Base-by-base conservation (phyloP, 2,329 filamentous ascomycete species). In the Paecilomyces formosus region DNA sequence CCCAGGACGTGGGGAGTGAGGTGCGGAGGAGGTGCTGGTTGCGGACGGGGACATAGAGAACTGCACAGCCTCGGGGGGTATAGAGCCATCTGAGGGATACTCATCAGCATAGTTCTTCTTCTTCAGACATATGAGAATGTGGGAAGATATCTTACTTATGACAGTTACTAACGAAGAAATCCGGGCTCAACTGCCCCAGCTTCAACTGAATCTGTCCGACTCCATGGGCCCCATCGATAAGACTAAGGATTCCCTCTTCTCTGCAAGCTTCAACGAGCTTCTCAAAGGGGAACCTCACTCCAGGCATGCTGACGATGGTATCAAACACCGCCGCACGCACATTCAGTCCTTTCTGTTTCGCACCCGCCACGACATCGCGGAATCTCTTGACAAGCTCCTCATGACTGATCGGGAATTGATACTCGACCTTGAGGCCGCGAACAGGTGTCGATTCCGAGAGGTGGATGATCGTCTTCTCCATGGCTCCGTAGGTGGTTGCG, bases 81-180 rank as follows among this genome's bases (percentile, higher is more conserved):
- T 85, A 87, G 7, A 97, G 84, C 93, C 93, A 97, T 78, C 81
- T 82, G 13, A 2, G 11, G 1, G 45, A 18, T 18, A n/a, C n/a
- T 49, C 45, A 52, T 62, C 18, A 59, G 56, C 49, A 35, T 8
- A 30, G 15, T 6, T 33, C n/a, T 8, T 24, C 21, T 53, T 8
- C 22, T 3, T 18, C 21, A n/a, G 8, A n/a, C 18, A 26, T 52
- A 12, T 45, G 15, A 45, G 15, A 13, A 54, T 18, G 39, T 12
- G 26, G n/a, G 4, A 21, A 52, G 3, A 0, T 56, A 0, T 57
- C 65, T 56, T 69, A 76, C 73, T 96, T 96, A 78, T 96, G 90
- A 65, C 86, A 90, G 72, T 97, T 97, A 57, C 82, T 88, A 13
- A 93, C 82, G 68, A 95, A 90, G 76, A 96, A 97, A 72, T 97